Conservation (phyloP, 176 grass and related monocot genomes). For the Coix lacrymajobi region DNA sequence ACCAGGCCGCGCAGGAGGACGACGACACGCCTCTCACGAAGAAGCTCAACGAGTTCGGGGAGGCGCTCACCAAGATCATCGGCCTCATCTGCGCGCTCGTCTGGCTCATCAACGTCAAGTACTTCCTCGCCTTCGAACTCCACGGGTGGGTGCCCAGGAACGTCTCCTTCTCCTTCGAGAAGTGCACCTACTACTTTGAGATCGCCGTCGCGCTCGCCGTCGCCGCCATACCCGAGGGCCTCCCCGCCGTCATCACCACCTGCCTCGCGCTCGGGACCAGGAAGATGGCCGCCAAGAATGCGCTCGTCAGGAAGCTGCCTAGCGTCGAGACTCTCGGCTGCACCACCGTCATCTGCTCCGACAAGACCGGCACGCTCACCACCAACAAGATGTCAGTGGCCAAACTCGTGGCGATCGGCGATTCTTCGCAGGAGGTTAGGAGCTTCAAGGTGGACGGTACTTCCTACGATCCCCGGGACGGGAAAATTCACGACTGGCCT, state of each 20-base stretch:
- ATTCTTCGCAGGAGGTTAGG: conserved; percentile 23
- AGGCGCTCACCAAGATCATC: conserved; percentile 82
- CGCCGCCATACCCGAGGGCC: conserved; percentile 79
- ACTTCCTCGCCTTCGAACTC: conserved; percentile 73
- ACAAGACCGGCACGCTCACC: conserved; percentile 88
- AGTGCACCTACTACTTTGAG: conserved; percentile 99
- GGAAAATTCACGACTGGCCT: conserved; percentile 70
- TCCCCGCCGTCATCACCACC: conserved; percentile 91
- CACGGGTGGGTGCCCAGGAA: conserved; percentile 58
- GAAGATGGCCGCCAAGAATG: conserved; percentile 98
- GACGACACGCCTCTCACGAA: conserved; percentile 91
- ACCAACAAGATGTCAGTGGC: conserved; percentile 93
- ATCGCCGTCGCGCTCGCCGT: conserved; percentile 92
- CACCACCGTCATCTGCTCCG: conserved; percentile 94
- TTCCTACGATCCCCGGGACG: conserved; percentile 67
- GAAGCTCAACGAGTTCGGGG: conserved; percentile 94
- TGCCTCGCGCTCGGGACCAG: conserved; percentile 82
- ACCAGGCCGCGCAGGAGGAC: conserved; percentile 76
- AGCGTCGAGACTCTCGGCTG: conserved; percentile 95
- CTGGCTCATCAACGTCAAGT: conserved; percentile 96
- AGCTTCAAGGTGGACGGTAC: conserved; percentile 88
- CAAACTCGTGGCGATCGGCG: conserved; percentile 61
- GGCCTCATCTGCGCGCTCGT: conserved; percentile 73
- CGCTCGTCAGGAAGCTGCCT: conserved; percentile 82
- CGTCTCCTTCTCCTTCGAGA: conserved; percentile 77